Conservation (phyloP, 1,139 yeast species). For the Sugiyamaella xylanicola region DNA sequence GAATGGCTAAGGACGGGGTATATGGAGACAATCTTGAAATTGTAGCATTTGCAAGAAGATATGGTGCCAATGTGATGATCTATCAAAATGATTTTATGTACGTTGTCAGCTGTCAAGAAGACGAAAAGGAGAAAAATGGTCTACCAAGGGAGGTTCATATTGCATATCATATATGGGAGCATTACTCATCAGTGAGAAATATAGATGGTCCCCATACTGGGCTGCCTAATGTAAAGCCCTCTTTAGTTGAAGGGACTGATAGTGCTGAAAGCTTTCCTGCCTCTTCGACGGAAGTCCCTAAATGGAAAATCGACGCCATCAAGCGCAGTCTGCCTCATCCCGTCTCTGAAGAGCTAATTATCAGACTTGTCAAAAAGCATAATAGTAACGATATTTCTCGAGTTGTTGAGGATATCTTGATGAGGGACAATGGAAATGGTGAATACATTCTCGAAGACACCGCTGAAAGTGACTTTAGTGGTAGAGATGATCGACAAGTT, state of each 20-base stretch:
- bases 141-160: slow-evolving; percentile 38
- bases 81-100: slow-evolving; percentile 45
- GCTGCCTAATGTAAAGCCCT: slow-evolving; percentile 38
- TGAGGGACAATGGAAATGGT: slow-evolving; percentile 24
- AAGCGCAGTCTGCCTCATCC: slow-evolving; percentile 32
- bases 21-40: slow-evolving; percentile 49
- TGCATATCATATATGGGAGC: slow-evolving; percentile 50
- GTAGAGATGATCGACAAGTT: slow-evolving; percentile 7
- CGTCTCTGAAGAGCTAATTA: slow-evolving; percentile 21
- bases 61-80: slow-evolving; percentile 40
- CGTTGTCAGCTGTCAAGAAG: slow-evolving; percentile 34
- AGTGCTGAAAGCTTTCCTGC: slow-evolving; percentile 9
- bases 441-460: slow-evolving; percentile 9
- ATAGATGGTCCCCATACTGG: slow-evolving; percentile 45
- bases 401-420: slow-evolving; percentile 31
- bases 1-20: slow-evolving; percentile 46
- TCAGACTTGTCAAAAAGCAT: slow-evolving; percentile 28
- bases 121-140: slow-evolving; percentile 11
- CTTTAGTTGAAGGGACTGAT: slow-evolving; percentile 17
- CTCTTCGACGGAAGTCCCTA: slow-evolving; percentile 16
- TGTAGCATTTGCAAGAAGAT: slow-evolving; percentile 45
- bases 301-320: slow-evolving; percentile 42
- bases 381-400: slow-evolving; percentile 31
- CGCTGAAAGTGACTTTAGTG: no score
- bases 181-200: slow-evolving; percentile 46